A percentile compares a stretch with the other conserved stretches of the same genome.
These are phyloP conservation scores for Thalassia testudinum DNA, from an alignment of 116 monocot species.

Conservation along the genomic window DNA sequence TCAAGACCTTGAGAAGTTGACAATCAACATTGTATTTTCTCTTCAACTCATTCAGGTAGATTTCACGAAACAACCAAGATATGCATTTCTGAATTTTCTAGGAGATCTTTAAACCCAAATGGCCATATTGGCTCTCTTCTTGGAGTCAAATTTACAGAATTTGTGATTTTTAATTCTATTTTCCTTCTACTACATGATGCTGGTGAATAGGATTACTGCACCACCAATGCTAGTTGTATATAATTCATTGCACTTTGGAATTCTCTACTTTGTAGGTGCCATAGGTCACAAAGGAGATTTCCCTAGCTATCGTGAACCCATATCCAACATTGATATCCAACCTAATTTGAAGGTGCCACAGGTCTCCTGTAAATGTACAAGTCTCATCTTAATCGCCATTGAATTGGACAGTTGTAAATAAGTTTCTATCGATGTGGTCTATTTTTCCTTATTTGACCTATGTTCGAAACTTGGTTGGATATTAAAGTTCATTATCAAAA, in stretches of 20 bases:
- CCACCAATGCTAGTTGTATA: too few species aligned
- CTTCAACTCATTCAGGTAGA: constrained; percentile 96
- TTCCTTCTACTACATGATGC: not conserved
- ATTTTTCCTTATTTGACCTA: too few species aligned
- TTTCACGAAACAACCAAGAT: not conserved
- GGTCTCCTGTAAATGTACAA: too few species aligned
- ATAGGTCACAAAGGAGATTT: constrained; percentile 73
- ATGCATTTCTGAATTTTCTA: too few species aligned
- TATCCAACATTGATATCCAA: constrained; percentile 68
- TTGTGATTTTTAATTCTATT: not conserved
- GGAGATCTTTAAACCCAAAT: too few species aligned
- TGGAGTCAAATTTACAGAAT: not conserved
- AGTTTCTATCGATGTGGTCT: too few species aligned
- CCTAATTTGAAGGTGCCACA: too few species aligned
- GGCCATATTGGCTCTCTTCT: not conserved
- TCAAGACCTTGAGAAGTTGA: constrained; percentile 67
- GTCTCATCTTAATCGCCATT: too few species aligned
- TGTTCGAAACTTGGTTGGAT: too few species aligned
- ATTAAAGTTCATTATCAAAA: too few species aligned
- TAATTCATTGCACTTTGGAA: too few species aligned
- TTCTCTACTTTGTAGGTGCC: constrained; percentile 37
- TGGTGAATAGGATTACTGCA: not conserved
- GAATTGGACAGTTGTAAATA: too few species aligned
- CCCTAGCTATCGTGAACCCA: constrained; percentile 49
- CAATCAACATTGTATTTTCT: constrained; percentile 72